Evolutionary conservation across 208 protist genomes (phyloP).

Genomic region (Trypanosoma cruzi): DNA sequence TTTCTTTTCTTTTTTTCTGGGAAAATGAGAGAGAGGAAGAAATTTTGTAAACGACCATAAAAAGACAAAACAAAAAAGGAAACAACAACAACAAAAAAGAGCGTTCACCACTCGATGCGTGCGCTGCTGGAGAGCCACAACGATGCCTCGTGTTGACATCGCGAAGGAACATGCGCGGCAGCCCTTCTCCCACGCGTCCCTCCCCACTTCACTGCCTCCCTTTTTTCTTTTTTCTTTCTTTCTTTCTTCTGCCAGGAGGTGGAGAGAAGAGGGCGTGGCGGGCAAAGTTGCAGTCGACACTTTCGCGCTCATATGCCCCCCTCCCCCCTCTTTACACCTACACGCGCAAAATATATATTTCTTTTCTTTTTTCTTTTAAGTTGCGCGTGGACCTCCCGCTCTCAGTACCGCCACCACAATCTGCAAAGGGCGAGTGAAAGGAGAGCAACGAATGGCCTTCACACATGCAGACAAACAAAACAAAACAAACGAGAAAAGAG

Average conservation of each 20-base stretch:
- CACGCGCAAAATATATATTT: background rate
- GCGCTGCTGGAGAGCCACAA: background rate
- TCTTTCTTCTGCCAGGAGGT: too few species aligned
- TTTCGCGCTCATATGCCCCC: too few species aligned
- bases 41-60: slow-evolving; percentile 3
- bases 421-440: background rate
- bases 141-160: too few species aligned
- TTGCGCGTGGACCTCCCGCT: background rate
- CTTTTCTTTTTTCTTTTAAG: background rate
- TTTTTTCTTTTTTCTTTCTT: too few species aligned
- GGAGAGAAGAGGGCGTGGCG: too few species aligned
- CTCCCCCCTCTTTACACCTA: background rate
- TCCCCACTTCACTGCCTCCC: too few species aligned
- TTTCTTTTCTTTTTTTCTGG: too few species aligned
- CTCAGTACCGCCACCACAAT: background rate
- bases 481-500: background rate
- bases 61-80: slow-evolving; percentile 13
- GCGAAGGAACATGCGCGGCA: too few species aligned
- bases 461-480: background rate
- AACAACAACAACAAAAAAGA: slow-evolving; percentile 4
- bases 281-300: too few species aligned
- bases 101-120: slow-evolving; percentile 21
- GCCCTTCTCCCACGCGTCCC: too few species aligned
- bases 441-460: too few species aligned
- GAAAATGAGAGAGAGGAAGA: too few species aligned